Evolutionary conservation across 2,329 filamentous ascomycete genomes (phyloP).

Genomic region (Botrytis elliptica): DNA sequence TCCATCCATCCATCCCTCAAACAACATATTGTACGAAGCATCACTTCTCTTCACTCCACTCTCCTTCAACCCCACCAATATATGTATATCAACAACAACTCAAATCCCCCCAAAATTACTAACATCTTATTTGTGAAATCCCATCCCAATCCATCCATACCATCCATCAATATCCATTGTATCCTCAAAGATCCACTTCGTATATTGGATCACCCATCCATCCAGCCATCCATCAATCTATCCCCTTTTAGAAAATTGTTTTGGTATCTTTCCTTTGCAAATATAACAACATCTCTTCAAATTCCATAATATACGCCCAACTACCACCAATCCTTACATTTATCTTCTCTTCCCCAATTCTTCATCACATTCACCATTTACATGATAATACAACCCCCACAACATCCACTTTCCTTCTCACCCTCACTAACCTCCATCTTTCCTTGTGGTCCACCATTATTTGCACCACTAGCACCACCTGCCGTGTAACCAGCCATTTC

Average conservation of each 20-base stretch:
- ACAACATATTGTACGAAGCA: not conserved
- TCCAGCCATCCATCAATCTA: conserved; percentile 1
- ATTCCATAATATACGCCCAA: conserved; percentile 15
- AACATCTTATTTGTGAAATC: conserved; percentile 16
- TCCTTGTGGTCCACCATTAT: conserved; percentile 54
- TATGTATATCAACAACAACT: not conserved
- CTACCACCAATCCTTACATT: conserved; percentile 1
- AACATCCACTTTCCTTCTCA: conserved; percentile 69
- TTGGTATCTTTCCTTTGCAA: conserved; percentile 20
- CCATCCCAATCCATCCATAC: conserved; percentile 10
- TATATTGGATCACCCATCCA: not conserved
- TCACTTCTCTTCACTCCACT: not conserved
- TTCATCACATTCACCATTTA: conserved; percentile 46
- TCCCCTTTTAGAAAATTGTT: conserved; percentile 1
- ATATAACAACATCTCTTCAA: conserved; percentile 7
- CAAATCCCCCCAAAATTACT: conserved; percentile 8
- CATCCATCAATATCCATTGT: conserved; percentile 11
- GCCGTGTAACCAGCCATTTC: conserved; percentile 89
- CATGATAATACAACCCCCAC: conserved; percentile 75
- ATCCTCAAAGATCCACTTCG: conserved; percentile 13
- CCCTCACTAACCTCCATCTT: conserved; percentile 79
- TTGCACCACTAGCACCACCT: conserved; percentile 61
- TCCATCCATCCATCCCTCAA: not conserved
- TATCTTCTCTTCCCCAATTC: not conserved
- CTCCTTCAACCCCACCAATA: not conserved